Base-by-base conservation (phyloP, 805 yeast species). In the Blastobotrys parvus region DNA sequence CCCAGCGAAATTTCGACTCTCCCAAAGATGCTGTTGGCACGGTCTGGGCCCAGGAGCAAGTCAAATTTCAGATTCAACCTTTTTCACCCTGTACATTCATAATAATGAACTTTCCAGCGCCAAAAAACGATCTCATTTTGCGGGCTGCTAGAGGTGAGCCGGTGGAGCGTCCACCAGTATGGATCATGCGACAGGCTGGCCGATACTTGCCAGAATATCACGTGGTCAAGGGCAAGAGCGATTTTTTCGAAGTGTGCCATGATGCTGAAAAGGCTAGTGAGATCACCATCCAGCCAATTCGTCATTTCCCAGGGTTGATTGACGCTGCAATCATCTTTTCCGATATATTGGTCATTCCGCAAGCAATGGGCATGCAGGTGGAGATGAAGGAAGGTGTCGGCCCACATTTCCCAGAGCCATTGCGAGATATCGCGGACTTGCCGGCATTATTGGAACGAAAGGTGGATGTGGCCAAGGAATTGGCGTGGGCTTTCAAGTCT, bases 101-200 rank as follows among this genome's bases (percentile, higher is more conserved):
- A n/a, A n/a, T n/a, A n/a, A n/a, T n/a, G n/a, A n/a, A n/a, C n/a
- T 89, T 88, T 61, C 80, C 96, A 15, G 77, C 80, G 13, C 69
- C 89, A 61, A 76, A 89, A 64, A 92, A 92, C 66, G 98, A 92
- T 59, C 71, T 90, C 57, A 82, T 92, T 30, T 69, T 92, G 50
- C 72, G 98, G 55, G 96, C 97, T 3, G 97, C 97, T 8, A 72
- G 72, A 51, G 67, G 82, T 41, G 95, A 90, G 60, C 68, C 67
- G 47, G 97, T 90, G 33, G 97, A 92, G 65, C 78, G 98, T 60
- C 97, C 98, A 2, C 98, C 98, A 16, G 78, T 92, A 47, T 92
- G 97, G 97, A 82, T 89, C 53, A 88, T 88, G 97, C 17, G 97
- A 65, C 97, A 88, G 69, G 97, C 97, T n/a, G 97, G 97, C 16